Conservation (phyloP, 495 filamentous ascomycete species). For the Cladorrhinum samala region DNA sequence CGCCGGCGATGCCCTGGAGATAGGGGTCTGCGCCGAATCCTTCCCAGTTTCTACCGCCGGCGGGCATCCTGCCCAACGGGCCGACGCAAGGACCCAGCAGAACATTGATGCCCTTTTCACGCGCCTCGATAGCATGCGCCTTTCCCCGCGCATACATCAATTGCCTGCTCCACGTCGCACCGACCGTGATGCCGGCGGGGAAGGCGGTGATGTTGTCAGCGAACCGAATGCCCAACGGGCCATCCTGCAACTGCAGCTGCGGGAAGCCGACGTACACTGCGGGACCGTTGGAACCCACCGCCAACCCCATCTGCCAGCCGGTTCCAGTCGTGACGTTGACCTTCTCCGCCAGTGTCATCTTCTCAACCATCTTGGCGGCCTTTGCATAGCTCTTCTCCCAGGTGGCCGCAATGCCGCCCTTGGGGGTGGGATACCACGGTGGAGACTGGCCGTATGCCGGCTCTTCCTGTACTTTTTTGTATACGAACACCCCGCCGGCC, state of each 20-base stretch:
- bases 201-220: constrained; percentile 62
- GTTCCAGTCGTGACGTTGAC: constrained; percentile 92
- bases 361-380: constrained; percentile 66
- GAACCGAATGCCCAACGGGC: constrained; percentile 59
- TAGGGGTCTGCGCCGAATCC: constrained; percentile 69
- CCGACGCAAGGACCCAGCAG: constrained; percentile 64
- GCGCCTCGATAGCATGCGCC: constrained; percentile 61
- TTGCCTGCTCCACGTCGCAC: constrained; percentile 55
- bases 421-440: constrained; percentile 80
- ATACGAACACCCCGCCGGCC: constrained; percentile 34
- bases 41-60: constrained; percentile 74
- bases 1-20: constrained; percentile 61
- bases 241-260: constrained; percentile 83
- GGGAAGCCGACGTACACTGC: constrained; percentile 71
- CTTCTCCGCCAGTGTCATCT: constrained; percentile 86
- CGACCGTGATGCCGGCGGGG: constrained; percentile 60
- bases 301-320: constrained; percentile 85
- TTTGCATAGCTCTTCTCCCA: constrained; percentile 82
- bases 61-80: constrained; percentile 61
- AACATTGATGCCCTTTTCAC: constrained; percentile 67
- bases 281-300: constrained; percentile 83
- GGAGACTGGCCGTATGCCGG: constrained; percentile 52
- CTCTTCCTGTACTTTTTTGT: constrained; percentile 36
- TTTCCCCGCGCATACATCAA: constrained; percentile 64
- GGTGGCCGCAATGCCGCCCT: constrained; percentile 62